Evolutionary conservation across 139 green algal species (phyloP), one percentile per base, ranked within the genome.

Genomic region (Bryopsis sp.): DNA sequence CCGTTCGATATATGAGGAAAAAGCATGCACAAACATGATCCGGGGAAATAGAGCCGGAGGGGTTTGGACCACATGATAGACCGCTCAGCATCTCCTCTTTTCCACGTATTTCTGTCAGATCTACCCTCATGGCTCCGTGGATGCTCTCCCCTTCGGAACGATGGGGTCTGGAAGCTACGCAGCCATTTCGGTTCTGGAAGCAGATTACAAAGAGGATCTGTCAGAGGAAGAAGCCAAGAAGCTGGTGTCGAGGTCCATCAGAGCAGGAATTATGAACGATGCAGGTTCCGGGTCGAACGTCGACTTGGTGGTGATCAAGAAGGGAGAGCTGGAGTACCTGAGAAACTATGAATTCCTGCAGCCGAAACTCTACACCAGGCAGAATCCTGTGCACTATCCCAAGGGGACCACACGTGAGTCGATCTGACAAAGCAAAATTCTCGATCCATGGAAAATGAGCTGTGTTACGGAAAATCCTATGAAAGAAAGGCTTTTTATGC

Each of bases 131-230:
- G 95, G 95, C 19, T 98, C 92, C 48, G 97, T 93, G 3, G 95
- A 99, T 76, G 79, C 81, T 24, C 82, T 99, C 60, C 95, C 95
- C 0, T 99, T 89, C 70, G 82, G 72, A 36, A 98, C 95, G 70
- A 99, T 99, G 95, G 95, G 95, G 37, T 95, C 84, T 6, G 95
- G 95, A 29, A 90, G 76, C 38, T 74, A 99, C 0, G 96, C 96
- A 61, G 95, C 95, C 43, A 99, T 99, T 94, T 79, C 95, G 0
- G 88, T 99, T 31, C 97, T 99, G 65, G 95, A 99, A 86, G 71
- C 86, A 1, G 82, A 77, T 57, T 99, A 94, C 84, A 93, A 95
- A 76, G 94, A 99, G 32, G 83, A 93, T 80, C 89, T 99, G 94
- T 83, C 31, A 29, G 61, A 76, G 8, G 85, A 91, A 48, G 87